Evolutionary conservation across 2,329 filamentous ascomycete species (phyloP).

Genomic region (Chrysoporthe deuterocubensis): DNA sequence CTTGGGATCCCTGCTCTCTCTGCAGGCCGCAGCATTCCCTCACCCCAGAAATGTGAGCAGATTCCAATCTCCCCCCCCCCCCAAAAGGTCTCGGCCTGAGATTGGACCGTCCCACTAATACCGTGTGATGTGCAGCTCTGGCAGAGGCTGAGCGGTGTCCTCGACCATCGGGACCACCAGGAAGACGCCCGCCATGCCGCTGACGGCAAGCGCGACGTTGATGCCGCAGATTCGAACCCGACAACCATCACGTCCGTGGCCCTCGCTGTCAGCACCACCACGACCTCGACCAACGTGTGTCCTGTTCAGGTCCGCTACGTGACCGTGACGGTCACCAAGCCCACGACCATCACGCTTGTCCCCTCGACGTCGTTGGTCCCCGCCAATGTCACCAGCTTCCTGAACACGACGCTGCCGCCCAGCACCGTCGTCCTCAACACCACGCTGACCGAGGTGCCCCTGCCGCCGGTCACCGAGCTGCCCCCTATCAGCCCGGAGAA

Average conservation of each 20-base stretch:
- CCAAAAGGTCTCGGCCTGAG: background rate
- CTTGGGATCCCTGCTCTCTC: slow-evolving; percentile 10
- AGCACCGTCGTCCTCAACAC: background rate
- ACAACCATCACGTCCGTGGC: slow-evolving; percentile 12
- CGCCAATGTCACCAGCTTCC: slow-evolving; percentile 1
- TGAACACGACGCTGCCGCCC: background rate
- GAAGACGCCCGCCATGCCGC: background rate
- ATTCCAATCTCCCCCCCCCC: background rate
- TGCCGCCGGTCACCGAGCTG: background rate
- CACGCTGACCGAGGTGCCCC: background rate
- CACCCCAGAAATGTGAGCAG: slow-evolving; percentile 12
- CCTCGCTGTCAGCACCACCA: background rate
- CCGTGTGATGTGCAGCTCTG: slow-evolving; percentile 1
- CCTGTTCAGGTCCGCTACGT: slow-evolving; percentile 13
- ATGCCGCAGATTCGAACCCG: slow-evolving; percentile 1
- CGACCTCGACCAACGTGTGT: slow-evolving; percentile 6
- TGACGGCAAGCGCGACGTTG: background rate
- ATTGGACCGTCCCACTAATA: background rate
- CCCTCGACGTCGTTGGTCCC: background rate
- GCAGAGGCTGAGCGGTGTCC: slow-evolving; percentile 9
- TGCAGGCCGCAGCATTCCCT: slow-evolving; percentile 11
- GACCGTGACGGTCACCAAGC: slow-evolving; percentile 14
- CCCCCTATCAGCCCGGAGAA: background rate
- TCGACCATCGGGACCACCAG: slow-evolving; percentile 3
- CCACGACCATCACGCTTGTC: slow-evolving; percentile 5